These are phyloP conservation scores for Pholiota adiposa DNA, from an alignment of 1,284 basidiomycete species.

Conservation along the genomic window DNA sequence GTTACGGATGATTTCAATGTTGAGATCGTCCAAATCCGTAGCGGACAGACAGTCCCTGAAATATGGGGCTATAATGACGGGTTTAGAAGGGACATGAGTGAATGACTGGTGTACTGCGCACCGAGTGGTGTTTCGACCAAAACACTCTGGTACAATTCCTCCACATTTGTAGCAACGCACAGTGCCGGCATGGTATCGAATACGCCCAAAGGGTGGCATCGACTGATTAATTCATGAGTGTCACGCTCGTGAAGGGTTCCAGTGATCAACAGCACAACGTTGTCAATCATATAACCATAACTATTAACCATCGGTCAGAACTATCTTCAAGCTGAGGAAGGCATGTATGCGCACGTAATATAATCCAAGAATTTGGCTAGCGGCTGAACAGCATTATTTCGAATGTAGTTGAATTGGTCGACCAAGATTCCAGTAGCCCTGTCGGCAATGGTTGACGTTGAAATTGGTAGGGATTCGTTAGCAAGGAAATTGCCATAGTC, in stretches of 20 bases:
- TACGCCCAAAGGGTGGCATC: constrained; percentile 96
- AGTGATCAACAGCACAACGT: constrained; percentile 96
- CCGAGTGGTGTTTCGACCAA: constrained; percentile 97
- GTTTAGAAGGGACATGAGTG: constrained; percentile 3
- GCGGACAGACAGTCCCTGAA: constrained; percentile 97
- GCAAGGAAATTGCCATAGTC: constrained; percentile 99
- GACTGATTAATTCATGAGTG: constrained; percentile 94
- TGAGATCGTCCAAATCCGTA: constrained; percentile 96
- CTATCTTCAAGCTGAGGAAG: background rate
- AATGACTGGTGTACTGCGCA: constrained; percentile 41
- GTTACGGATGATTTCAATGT: constrained; percentile 99
- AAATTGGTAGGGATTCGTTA: constrained; percentile 95
- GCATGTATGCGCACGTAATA: constrained; percentile 82
- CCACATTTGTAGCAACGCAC: constrained; percentile 99
- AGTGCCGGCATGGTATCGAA: constrained; percentile 99
- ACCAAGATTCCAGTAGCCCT: constrained; percentile 95
- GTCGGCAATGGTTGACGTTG: constrained; percentile 94
- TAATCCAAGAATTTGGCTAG: constrained; percentile 96
- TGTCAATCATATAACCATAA: constrained; percentile 99
- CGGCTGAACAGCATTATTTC: constrained; percentile 90
- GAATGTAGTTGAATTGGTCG: constrained; percentile 95
- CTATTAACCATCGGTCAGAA: constrained; percentile 40
- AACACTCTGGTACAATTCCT: constrained; percentile 96
- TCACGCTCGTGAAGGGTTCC: constrained; percentile 98
- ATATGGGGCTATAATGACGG: constrained; percentile 77